Conservation (phyloP, 305 asterid species). For the Rubia peregrina region DNA sequence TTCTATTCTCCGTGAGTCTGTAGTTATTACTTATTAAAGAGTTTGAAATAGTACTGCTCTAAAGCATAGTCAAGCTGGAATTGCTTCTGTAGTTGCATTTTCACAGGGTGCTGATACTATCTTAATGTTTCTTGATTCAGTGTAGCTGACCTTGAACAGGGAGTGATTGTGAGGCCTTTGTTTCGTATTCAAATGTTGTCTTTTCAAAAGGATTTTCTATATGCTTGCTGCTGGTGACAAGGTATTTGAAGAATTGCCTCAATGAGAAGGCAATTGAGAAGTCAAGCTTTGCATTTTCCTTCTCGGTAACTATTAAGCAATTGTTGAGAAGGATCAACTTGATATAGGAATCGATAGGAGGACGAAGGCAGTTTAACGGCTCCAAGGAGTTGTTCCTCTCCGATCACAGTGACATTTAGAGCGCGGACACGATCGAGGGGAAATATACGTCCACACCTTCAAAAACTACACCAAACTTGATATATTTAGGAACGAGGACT, state of each 20-base stretch:
- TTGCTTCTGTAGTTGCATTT: not conserved
- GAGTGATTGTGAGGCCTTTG: too few species aligned
- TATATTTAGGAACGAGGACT: conserved; percentile 76
- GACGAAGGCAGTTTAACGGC: conserved; percentile 79
- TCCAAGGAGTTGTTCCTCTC: conserved; percentile 79
- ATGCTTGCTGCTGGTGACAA: too few species aligned
- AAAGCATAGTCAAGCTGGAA: not conserved
- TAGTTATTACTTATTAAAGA: not conserved
- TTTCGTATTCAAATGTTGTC: too few species aligned
- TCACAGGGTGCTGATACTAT: too few species aligned
- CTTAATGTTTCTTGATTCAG: too few species aligned
- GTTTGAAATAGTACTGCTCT: not conserved
- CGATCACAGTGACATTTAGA: conserved; percentile 79
- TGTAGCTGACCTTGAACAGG: too few species aligned
- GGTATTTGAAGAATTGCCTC: too few species aligned
- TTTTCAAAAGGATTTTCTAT: too few species aligned
- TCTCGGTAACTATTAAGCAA: too few species aligned
- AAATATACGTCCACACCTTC: conserved; percentile 80
- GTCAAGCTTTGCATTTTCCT: too few species aligned
- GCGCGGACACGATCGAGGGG: conserved; percentile 76
- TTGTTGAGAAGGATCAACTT: too few species aligned
- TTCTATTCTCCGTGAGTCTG: not conserved
- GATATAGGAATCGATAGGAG: conserved; percentile 64
- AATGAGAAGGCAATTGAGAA: too few species aligned
- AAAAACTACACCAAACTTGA: conserved; percentile 80